phyloP scores from a whole-genome alignment of 2,329 filamentous ascomycete species.

The Epichloe gansuensis region DNA sequence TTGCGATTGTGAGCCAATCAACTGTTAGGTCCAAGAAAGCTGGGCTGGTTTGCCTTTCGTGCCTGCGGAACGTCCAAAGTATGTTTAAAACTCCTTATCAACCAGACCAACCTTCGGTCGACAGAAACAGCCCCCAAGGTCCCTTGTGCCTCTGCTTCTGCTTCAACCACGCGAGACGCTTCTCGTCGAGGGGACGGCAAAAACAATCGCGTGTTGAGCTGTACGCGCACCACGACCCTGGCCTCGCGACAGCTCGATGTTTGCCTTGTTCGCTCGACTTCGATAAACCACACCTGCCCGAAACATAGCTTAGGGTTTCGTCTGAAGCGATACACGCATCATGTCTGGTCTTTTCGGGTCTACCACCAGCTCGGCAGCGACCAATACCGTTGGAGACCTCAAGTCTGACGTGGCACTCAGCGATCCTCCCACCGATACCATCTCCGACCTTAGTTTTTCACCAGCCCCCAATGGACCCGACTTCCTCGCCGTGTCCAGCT shows the following conservation, averaged over 20 bases:
- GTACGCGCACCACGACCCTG: background rate
- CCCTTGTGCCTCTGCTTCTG: background rate
- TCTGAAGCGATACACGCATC: constrained; percentile 9
- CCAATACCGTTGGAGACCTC: constrained; percentile 77
- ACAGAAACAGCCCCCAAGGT: no score
- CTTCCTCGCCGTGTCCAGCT: constrained; percentile 80
- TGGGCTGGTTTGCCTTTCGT: background rate
- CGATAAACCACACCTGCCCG: constrained; percentile 6
- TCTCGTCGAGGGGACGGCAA: background rate
- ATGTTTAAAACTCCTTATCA: no score
- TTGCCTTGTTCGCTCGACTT: background rate
- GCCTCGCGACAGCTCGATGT: background rate
- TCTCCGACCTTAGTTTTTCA: constrained; percentile 79
- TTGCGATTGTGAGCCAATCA: constrained; percentile 2
- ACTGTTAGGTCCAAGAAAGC: background rate
- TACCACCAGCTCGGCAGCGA: constrained; percentile 38
- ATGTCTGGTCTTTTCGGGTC: constrained; percentile 56
- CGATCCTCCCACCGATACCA: constrained; percentile 74
- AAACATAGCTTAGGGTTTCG: background rate
- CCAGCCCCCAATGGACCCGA: constrained; percentile 47
- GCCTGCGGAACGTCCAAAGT: background rate
- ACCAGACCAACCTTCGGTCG: no score
- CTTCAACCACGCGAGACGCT: background rate
- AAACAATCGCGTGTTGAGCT: background rate
- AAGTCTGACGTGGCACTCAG: constrained; percentile 74